A percentile compares a stretch with the other conserved stretches of the same genome.
phyloP scores from a whole-genome alignment of 257 asterid genomes.

The Nicotiana attenuata region DNA sequence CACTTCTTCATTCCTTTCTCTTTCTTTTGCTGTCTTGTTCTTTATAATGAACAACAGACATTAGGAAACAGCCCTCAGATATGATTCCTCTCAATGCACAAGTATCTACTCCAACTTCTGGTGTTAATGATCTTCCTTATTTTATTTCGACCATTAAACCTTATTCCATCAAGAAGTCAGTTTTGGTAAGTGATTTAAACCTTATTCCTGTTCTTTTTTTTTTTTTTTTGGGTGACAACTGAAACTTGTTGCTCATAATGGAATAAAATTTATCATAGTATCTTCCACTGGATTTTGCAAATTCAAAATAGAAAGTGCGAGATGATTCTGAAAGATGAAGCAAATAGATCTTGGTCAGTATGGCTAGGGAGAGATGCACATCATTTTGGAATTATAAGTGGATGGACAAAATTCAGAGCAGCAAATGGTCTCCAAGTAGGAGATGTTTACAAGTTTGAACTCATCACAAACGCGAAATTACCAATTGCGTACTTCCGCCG shows the following conservation, averaged over 20 bases:
- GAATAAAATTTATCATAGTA: not conserved
- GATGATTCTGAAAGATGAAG: not conserved
- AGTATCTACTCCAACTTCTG: not conserved
- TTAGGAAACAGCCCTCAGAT: not conserved
- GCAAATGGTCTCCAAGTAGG: slow-evolving; percentile 19
- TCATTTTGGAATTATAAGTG: not conserved
- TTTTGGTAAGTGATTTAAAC: not conserved
- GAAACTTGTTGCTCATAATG: not conserved
- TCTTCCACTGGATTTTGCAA: not conserved
- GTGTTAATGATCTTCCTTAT: not conserved
- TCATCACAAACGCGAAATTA: slow-evolving; percentile 1
- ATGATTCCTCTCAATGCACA: not conserved
- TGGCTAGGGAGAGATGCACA: not conserved
- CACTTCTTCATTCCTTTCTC: not conserved
- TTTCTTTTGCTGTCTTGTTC: not conserved
- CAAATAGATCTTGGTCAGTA: not conserved
- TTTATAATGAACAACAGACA: not conserved
- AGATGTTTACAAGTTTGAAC: slow-evolving; percentile 15
- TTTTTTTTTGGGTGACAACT: not conserved
- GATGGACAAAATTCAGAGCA: slow-evolving; percentile 1
- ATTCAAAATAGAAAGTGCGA: not conserved
- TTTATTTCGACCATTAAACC: not conserved
- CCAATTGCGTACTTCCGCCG: slow-evolving; percentile 3
- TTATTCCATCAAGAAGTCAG: not conserved
- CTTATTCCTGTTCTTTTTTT: not conserved